Evolutionary conservation across 768 basidiomycete genomes (phyloP), one percentile per base, ranked within the genome.

Genomic region (Lactifluus pinguis): DNA sequence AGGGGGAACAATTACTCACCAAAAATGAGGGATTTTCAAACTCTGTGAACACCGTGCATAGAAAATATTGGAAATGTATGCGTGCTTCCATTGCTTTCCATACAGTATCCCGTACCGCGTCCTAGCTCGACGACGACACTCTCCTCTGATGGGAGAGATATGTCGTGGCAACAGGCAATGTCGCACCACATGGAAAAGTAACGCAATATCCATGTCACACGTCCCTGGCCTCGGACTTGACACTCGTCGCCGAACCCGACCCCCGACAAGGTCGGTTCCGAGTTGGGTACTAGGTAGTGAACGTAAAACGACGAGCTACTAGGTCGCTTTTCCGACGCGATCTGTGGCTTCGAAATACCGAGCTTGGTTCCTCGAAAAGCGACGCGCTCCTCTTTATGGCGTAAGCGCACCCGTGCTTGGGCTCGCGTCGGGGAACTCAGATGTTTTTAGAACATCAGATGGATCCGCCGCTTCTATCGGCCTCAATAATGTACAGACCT

Each of bases 21-120:
- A 88, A 64, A 95, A 95, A 68, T 88, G 88, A 17, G 92, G 91
- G 65, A 93, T 87, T 67, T 87, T 83, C 55, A 94, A 77, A 66
- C 90, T 90, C 90, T 91, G 56, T 19, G 38, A 36, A 29, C 32
- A 34, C 32, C 32, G 38, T n/a, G 13, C 9, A n/a, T n/a, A n/a
- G n/a, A n/a, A n/a, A n/a, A n/a, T n/a, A n/a, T n/a, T n/a, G n/a
- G n/a, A n/a, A n/a, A n/a, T n/a, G n/a, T n/a, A n/a, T n/a, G n/a
- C n/a, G n/a, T n/a, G n/a, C n/a, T n/a, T 78, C 81, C 92, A 94
- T 94, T 2, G 89, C 87, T 66, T 89, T 89, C 85, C 84, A 94
- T 92, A n/a, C n/a, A n/a, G n/a, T n/a, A 94, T 95, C 10, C 83
- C 84, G 68, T 84, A 82, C 56, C 92, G 76, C 14, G 89, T 5